Evolutionary conservation across 208 protist genomes (phyloP).

Genomic region (Crithidia mellificae): DNA sequence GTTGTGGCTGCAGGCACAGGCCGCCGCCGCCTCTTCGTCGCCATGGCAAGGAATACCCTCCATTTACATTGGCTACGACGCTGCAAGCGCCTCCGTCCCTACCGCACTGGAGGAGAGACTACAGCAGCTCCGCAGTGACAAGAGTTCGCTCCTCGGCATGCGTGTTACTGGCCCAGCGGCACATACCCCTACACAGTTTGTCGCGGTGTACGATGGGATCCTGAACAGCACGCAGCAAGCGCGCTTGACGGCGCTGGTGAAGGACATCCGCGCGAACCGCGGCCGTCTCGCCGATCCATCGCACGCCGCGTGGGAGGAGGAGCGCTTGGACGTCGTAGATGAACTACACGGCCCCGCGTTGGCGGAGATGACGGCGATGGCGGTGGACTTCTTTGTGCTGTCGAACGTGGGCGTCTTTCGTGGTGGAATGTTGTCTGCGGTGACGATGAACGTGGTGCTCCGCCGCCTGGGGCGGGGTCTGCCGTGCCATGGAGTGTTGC

Average conservation of each 20-base stretch:
- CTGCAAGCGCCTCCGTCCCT: not conserved
- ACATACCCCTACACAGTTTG: not conserved
- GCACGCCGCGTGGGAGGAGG: not conserved
- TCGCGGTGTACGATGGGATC: not conserved
- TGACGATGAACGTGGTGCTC: slow-evolving; percentile 7
- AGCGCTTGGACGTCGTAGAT: not conserved
- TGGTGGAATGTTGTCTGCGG: not conserved
- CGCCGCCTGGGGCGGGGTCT: slow-evolving; percentile 13
- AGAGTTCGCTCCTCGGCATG: not conserved
- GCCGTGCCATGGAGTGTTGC: slow-evolving; percentile 8
- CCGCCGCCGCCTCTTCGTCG: not conserved
- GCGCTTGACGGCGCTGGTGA: not conserved
- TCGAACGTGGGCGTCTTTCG: slow-evolving; percentile 7
- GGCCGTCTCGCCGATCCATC: not conserved
- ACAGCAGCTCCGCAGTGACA: not conserved
- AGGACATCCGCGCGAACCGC: too few species aligned
- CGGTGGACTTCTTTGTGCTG: slow-evolving; percentile 9
- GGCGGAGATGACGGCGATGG: slow-evolving; percentile 2
- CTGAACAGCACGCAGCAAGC: too few species aligned
- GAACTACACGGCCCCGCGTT: not conserved
- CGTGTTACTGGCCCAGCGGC: not conserved
- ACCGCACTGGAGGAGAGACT: not conserved
- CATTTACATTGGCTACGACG: slow-evolving; percentile 6
- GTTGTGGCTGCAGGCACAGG: not conserved
- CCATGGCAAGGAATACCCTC: not conserved